phyloP scores from a whole-genome alignment of 768 basidiomycete species.

The Asterophora lycoperdoides region DNA sequence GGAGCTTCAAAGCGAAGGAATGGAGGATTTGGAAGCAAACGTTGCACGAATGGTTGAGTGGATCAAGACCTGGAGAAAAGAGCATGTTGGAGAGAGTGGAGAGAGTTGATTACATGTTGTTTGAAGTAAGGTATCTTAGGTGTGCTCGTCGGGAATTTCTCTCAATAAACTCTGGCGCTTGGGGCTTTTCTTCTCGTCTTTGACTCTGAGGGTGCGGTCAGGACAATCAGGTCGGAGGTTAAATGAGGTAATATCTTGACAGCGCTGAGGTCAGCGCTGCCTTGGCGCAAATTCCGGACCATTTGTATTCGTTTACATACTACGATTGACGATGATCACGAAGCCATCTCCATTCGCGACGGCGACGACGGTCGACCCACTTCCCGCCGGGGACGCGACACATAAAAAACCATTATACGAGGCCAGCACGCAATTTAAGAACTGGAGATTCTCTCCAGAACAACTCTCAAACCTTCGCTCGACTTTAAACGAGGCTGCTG shows the following conservation, averaged over 20 bases:
- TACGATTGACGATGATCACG: no score
- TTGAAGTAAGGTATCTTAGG: constrained; percentile 1
- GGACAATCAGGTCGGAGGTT: no score
- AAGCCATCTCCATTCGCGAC: neutral
- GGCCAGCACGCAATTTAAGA: constrained; percentile 72
- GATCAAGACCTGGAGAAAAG: constrained; percentile 69
- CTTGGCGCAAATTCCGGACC: no score
- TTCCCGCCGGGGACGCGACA: neutral
- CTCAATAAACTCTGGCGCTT: no score
- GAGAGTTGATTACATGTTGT: constrained; percentile 1
- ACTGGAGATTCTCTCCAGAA: constrained; percentile 85
- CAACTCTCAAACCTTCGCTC: constrained; percentile 56
- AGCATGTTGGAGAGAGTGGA: constrained; percentile 25
- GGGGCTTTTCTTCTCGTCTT: no score
- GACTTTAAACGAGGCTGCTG: constrained; percentile 70
- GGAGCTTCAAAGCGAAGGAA: constrained; percentile 72
- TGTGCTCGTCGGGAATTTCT: no score
- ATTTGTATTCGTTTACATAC: no score
- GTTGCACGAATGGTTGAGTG: constrained; percentile 84
- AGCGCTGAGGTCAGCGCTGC: no score
- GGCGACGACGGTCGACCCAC: constrained; percentile 5
- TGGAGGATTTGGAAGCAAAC: constrained; percentile 81
- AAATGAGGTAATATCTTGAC: no score
- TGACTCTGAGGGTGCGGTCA: no score
- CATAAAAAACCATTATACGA: constrained; percentile 57